A percentile compares a stretch with the other conserved stretches of the same genome.
These are phyloP conservation scores for Zasmidium citrigriseum DNA, from an alignment of 2,329 filamentous ascomycete species.

Conservation along the genomic window DNA sequence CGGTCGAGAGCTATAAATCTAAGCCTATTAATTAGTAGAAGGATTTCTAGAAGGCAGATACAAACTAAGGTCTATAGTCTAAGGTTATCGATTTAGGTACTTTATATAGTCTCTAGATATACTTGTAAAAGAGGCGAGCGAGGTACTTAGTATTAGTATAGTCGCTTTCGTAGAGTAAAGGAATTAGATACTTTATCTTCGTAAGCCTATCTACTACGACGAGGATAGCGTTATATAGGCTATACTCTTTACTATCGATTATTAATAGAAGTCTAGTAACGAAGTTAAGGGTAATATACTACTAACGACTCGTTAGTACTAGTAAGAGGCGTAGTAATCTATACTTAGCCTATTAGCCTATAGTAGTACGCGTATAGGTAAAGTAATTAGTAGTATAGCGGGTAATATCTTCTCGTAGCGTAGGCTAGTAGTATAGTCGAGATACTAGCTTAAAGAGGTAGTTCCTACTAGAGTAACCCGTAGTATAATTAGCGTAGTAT, in stretches of 20 bases:
- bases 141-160: not conserved
- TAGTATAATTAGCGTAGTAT: not conserved
- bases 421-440: slow-evolving; percentile 1
- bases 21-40: not conserved
- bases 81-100: not conserved
- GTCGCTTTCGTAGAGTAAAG: not conserved
- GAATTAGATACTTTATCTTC: not conserved
- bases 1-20: not conserved
- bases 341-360: not conserved
- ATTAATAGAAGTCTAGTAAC: not conserved
- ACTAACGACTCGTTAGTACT: not conserved
- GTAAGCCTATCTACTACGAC: not conserved
- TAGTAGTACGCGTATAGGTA: not conserved
- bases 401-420: not conserved
- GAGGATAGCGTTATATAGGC: not conserved
- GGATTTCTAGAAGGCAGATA: not conserved
- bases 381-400: not conserved
- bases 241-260: not conserved
- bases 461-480: not conserved
- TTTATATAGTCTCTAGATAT: not conserved
- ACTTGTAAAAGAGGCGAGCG: not conserved
- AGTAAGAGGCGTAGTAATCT: not conserved
- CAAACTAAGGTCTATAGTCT: not conserved
- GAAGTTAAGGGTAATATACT: not conserved
- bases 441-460: not conserved